These are phyloP conservation scores for Daldinia bambusicola DNA, from an alignment of 495 filamentous ascomycete species.

Conservation along the genomic window DNA sequence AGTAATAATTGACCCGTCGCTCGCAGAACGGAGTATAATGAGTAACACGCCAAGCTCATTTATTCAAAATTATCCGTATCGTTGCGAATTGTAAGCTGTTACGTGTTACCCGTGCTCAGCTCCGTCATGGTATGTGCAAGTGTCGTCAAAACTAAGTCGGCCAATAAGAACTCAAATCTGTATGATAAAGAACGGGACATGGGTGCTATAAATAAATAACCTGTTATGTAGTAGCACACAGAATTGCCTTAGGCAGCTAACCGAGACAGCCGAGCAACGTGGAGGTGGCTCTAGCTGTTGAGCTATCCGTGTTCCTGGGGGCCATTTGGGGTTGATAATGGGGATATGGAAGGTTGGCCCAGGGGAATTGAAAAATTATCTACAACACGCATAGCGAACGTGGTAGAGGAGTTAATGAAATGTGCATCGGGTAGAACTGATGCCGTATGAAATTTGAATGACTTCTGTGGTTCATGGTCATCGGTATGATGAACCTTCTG, in stretches of 20 bases:
- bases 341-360: conserved; percentile 23
- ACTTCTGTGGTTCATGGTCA: conserved; percentile 27
- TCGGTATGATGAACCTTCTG: conserved; percentile 27
- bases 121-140: background rate
- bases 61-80: background rate
- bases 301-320: conserved; percentile 14
- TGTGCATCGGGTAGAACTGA: conserved; percentile 6
- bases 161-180: conserved; percentile 18
- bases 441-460: conserved; percentile 16
- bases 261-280: conserved; percentile 35
- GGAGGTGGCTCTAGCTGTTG: conserved; percentile 17
- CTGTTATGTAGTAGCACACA: conserved; percentile 28
- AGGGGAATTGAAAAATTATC: conserved; percentile 19
- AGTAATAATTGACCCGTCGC: conserved; percentile 1
- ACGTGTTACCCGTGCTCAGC: background rate
- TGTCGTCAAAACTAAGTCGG: conserved; percentile 33
- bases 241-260: conserved; percentile 18
- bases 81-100: background rate
- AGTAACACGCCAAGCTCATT: background rate
- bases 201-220: conserved; percentile 39
- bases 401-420: conserved; percentile 5
- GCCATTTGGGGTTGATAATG: conserved; percentile 34
- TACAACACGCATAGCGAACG: no score
- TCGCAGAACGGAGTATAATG: conserved; percentile 12
- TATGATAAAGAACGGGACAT: background rate